Conservation (phyloP, 352 stramenopile species). For the Pythium phragmiticola region DNA sequence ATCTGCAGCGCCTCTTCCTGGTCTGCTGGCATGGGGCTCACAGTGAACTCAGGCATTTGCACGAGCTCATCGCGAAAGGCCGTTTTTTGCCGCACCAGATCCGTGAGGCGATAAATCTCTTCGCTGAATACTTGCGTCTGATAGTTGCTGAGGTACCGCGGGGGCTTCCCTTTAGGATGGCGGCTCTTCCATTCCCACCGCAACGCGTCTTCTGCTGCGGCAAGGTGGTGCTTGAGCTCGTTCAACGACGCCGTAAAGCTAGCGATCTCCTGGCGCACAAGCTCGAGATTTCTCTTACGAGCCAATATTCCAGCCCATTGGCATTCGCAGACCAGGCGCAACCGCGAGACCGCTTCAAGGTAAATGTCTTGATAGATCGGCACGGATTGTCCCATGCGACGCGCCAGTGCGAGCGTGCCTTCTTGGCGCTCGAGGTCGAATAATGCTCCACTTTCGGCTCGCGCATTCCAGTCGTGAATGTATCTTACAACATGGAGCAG, state of each 20-base stretch:
- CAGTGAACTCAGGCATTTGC: slow-evolving; percentile 30
- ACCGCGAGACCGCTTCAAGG: background rate
- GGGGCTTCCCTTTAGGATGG: background rate
- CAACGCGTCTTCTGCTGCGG: slow-evolving; percentile 3
- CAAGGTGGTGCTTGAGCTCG: background rate
- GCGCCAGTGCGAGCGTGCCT: slow-evolving; percentile 10
- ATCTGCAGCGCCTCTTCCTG: slow-evolving; percentile 30
- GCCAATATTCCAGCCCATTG: slow-evolving; percentile 1
- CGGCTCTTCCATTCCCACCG: slow-evolving; percentile 8
- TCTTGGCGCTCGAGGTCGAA: slow-evolving; percentile 21
- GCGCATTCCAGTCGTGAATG: slow-evolving; percentile 11
- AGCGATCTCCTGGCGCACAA: slow-evolving; percentile 11
- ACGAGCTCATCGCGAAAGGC: slow-evolving; percentile 10
- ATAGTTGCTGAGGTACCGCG: slow-evolving; percentile 4
- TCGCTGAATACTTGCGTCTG: slow-evolving; percentile 6
- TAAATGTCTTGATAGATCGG: slow-evolving; percentile 17
- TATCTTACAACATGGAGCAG: slow-evolving; percentile 10
- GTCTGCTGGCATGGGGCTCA: slow-evolving; percentile 35
- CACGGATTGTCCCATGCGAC: slow-evolving; percentile 10
- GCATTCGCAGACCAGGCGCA: background rate
- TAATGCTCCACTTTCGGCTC: background rate
- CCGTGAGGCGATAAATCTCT: slow-evolving; percentile 10
- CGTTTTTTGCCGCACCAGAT: slow-evolving; percentile 26
- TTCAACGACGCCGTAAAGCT: background rate
- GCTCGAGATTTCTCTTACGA: slow-evolving; percentile 5